Evolutionary conservation across 2,329 filamentous ascomycete genomes (phyloP).

Genomic region (Diaporthe velutina): DNA sequence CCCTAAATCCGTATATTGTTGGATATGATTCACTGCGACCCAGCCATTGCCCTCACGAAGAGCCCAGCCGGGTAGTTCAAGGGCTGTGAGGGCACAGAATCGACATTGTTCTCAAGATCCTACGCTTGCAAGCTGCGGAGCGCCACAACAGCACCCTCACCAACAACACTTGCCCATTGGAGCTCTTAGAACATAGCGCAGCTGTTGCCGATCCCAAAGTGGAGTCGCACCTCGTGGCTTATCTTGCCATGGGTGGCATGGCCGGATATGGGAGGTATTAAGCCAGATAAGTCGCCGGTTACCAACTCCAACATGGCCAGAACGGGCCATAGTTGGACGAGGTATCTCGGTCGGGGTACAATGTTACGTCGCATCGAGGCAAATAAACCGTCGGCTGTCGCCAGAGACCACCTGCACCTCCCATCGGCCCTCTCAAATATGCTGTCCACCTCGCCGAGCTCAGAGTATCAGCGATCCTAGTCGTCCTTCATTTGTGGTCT

Average conservation of each 20-base stretch:
- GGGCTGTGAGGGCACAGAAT: too few species aligned
- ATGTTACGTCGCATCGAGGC: conserved; percentile 32
- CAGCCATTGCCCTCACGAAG: neutral
- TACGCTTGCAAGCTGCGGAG: neutral
- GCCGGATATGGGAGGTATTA: conserved; percentile 26
- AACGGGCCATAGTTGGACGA: neutral
- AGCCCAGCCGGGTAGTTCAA: neutral
- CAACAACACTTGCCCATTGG: neutral
- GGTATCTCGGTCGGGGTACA: neutral
- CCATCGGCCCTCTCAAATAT: neutral
- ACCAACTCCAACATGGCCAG: conserved; percentile 5
- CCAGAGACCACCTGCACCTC: neutral
- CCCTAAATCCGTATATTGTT: neutral
- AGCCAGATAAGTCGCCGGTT: conserved; percentile 27
- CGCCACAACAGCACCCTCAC: neutral
- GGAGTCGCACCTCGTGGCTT: conserved; percentile 22
- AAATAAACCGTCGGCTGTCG: neutral
- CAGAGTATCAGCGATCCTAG: neutral
- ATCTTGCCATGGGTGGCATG: conserved; percentile 29
- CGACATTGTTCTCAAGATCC: too few species aligned
- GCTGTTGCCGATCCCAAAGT: conserved; percentile 18
- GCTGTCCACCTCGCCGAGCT: neutral
- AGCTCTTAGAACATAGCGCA: neutral
- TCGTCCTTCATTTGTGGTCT: neutral
- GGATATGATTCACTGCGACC: neutral